These are phyloP conservation scores for Saccharomycopsis javanensis DNA, from an alignment of 805 yeast genomes.

Conservation along the genomic window DNA sequence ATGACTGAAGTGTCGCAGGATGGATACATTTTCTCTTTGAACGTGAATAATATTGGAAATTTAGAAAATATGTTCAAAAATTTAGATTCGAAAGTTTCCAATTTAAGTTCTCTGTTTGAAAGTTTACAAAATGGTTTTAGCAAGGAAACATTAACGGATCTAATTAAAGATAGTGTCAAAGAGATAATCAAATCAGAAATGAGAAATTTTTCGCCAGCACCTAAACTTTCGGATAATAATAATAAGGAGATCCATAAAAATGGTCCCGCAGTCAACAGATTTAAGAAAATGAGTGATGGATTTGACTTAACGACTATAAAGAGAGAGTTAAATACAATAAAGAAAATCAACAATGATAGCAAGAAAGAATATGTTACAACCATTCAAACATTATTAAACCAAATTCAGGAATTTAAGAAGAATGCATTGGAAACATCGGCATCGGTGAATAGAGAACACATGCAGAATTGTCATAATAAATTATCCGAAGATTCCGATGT, in stretches of 20 bases:
- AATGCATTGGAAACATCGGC: slow-evolving; percentile 31
- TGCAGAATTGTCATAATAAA: slow-evolving; percentile 65
- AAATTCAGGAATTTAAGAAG: slow-evolving; percentile 44
- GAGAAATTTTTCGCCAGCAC: not conserved
- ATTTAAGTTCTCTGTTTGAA: slow-evolving; percentile 22
- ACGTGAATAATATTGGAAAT: slow-evolving; percentile 33
- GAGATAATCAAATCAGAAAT: not conserved
- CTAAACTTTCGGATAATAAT: not conserved
- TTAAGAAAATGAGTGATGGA: not conserved
- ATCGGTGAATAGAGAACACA: slow-evolving; percentile 39
- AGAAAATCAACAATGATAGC: slow-evolving; percentile 43
- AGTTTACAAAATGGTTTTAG: not conserved
- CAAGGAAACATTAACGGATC: not conserved
- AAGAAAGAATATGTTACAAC: slow-evolving; percentile 34
- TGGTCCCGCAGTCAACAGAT: not conserved
- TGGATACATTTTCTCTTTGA: slow-evolving; percentile 52
- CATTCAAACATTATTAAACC: slow-evolving; percentile 34
- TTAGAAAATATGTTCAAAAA: slow-evolving; percentile 15
- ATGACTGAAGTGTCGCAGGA: slow-evolving; percentile 43
- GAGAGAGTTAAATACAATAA: slow-evolving; percentile 48
- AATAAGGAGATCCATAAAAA: not conserved
- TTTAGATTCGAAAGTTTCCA: slow-evolving; percentile 21
- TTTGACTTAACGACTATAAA: not conserved
- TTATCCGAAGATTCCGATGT: slow-evolving; percentile 70
- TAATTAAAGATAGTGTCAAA: not conserved